Base-by-base conservation (phyloP, 495 filamentous ascomycete genomes). In the Talaromyces wortmannii region DNA sequence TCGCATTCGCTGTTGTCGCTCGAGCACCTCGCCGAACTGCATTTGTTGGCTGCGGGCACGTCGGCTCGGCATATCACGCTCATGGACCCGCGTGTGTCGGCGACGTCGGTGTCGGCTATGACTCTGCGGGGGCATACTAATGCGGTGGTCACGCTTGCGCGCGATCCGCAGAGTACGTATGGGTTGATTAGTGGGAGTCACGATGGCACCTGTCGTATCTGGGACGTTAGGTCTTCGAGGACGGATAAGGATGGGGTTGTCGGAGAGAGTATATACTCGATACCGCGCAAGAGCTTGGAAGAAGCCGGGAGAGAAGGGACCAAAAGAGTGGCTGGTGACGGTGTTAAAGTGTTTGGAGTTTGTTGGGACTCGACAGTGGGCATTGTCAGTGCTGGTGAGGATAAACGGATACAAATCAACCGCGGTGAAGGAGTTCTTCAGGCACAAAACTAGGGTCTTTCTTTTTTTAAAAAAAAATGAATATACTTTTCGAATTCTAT, bases 331-430 rank as follows among this genome's bases (percentile, higher is more conserved):
- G 82, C 79, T 23, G 89, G 89, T 18, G 89, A 95, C 44, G 90
- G 89, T 40, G 81, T 84, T 48, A 95, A 95, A 79, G 91, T 98
- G 45, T 95, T 97, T 74, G 81, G 84, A 15, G 90, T 97, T 6
- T 82, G 76, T 61, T 98, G 94, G 94, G 89, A 96, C 72, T 71
- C 72, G 59, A 75, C 77, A 16, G 77, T 95, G 44, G 94, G 94
- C 7, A 96, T 98, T 67, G 86, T 97, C 18, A 95, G 89, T 68
- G 91, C 75, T 6, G 90, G 91, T 11, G 91, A 96, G 80, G 94
- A 98, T 68, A 91, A 89, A 74, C 81, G 80, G 74, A 85, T 97
- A 59, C 95, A 97, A 74, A 83, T 97, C 56, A 95, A 98, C 73
- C 75, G 79, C 50, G 86, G 86, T 29, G 71, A 78, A 54, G 74